Evolutionary conservation across 2,329 filamentous ascomycete genomes (phyloP), one percentile per base, ranked within the genome.

Genomic region (Cephalotrichum gorgonifer): DNA sequence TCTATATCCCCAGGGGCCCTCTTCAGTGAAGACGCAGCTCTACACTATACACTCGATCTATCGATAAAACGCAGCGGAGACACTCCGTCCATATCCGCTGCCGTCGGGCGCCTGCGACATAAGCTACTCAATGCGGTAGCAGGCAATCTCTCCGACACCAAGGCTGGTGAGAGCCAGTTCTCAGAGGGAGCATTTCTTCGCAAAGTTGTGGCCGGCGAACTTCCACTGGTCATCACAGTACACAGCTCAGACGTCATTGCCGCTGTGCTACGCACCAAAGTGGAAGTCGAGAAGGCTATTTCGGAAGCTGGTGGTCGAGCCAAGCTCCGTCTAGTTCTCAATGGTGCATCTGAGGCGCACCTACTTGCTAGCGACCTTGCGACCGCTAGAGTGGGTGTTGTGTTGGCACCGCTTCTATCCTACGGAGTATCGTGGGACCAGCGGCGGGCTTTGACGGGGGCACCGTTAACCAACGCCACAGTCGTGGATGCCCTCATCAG

Each of bases 221-320:
- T 76, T 2, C 71, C 79, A 0, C 68, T 86, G 1, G 77, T 74
- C 3, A 58, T 85, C 12, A 78, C 73, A 0, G 75, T 75, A 8
- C 76, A 85, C 56, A 81, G 75, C 52, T 81, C 81, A 6, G 82
- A 85, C 55, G 70, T 71, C n/a, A 84, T 85, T 52, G 75, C 78
- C 2, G 64, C 78, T 0, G 61, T 79, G 1, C 66, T 86, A n/a
- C 66, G 68, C 22, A 63, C 85, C 53, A 85, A 85, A 62, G 56
- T 61, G 4, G 68, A 73, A 2, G 66, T 85, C 7, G 79, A 85
- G 43, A 54, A 58, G 0, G 44, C 47, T 4, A 25, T 51, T 30
- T 12, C 43, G 3, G 20, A 33, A 3, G 7, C 48, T 1, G 51
- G 51, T 15, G 47, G 27, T 6, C 51, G 23, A 14, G 38, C 50